Evolutionary conservation across 495 filamentous ascomycete genomes (phyloP).

Genomic region (Hypoxylon lenormandii): DNA sequence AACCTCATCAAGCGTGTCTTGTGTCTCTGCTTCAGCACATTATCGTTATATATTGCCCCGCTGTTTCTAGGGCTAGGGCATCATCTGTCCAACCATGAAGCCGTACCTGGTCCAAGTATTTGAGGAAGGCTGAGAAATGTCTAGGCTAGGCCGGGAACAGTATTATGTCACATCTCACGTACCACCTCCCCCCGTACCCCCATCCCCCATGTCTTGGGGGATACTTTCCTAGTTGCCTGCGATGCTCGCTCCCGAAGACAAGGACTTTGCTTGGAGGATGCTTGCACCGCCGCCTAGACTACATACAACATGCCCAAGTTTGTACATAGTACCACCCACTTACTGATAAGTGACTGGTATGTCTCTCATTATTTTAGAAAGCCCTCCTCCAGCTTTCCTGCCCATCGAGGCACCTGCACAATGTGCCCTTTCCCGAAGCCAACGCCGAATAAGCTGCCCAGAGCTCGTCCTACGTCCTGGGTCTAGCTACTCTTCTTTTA

Average conservation of each 20-base stretch:
- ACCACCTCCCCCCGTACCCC: background rate
- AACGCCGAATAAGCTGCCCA: background rate
- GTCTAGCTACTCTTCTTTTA: too few species aligned
- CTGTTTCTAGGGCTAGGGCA: conserved; percentile 25
- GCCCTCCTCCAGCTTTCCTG: conserved; percentile 32
- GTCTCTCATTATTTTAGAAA: conserved; percentile 43
- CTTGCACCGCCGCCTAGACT: conserved; percentile 22
- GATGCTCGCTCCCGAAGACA: conserved; percentile 37
- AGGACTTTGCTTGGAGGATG: conserved; percentile 34
- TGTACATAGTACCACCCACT: conserved; percentile 33
- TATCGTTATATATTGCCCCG: conserved; percentile 47
- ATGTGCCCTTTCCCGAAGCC: conserved; percentile 25
- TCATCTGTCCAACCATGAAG: conserved; percentile 2
- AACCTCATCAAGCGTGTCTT: conserved; percentile 13
- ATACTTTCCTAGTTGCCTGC: conserved; percentile 43
- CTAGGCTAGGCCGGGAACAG: conserved; percentile 24
- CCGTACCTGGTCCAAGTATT: conserved; percentile 42
- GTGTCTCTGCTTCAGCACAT: conserved; percentile 41
- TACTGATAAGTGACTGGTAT: conserved; percentile 26
- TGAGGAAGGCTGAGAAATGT: conserved; percentile 36
- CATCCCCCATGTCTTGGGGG: conserved; percentile 31
- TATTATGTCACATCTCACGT: conserved; percentile 36
- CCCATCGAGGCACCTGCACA: conserved; percentile 21
- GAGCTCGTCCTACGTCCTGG: too few species aligned
- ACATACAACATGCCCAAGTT: conserved; percentile 30